These are phyloP conservation scores for Xylaria cubensis DNA, from an alignment of 495 filamentous ascomycete species.

Conservation along the genomic window DNA sequence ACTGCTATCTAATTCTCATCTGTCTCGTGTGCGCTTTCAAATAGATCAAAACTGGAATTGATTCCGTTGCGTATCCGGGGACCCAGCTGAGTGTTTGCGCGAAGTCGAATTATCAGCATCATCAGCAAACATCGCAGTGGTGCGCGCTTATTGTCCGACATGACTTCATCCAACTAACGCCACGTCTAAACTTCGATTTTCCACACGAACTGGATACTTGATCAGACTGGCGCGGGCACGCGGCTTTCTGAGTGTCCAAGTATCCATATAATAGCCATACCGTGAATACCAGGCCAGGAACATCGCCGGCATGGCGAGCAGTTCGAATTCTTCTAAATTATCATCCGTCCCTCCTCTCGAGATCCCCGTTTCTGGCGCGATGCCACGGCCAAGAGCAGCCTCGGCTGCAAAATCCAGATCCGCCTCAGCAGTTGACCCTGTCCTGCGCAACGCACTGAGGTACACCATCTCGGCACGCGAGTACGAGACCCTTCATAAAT, in stretches of 20 bases:
- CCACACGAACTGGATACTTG: not conserved
- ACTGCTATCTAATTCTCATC: slow-evolving; percentile 2
- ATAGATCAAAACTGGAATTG: not conserved
- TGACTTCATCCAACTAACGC: not conserved
- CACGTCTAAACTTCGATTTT: not conserved
- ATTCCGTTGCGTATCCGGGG: not conserved
- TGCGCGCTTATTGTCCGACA: not conserved
- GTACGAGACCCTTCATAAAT: slow-evolving; percentile 80
- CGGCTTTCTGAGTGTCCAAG: not conserved
- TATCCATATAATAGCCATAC: not conserved
- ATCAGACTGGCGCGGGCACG: not conserved
- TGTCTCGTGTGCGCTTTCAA: not conserved
- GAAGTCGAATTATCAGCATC: not conserved
- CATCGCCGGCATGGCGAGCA: slow-evolving; percentile 39
- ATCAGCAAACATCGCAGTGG: not conserved
- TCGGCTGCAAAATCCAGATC: slow-evolving; percentile 45
- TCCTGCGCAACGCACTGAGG: slow-evolving; percentile 78
- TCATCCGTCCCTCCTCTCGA: slow-evolving; percentile 33
- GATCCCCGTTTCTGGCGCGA: slow-evolving; percentile 26
- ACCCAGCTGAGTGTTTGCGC: not conserved
- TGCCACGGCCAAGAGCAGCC: slow-evolving; percentile 31
- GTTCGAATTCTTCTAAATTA: slow-evolving; percentile 36
- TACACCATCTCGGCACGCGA: slow-evolving; percentile 85
- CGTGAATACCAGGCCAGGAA: not conserved
- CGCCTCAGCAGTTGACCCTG: slow-evolving; percentile 59